Evolutionary conservation across 805 yeast genomes (phyloP).

Genomic region (Candida pseudofarinosa): DNA sequence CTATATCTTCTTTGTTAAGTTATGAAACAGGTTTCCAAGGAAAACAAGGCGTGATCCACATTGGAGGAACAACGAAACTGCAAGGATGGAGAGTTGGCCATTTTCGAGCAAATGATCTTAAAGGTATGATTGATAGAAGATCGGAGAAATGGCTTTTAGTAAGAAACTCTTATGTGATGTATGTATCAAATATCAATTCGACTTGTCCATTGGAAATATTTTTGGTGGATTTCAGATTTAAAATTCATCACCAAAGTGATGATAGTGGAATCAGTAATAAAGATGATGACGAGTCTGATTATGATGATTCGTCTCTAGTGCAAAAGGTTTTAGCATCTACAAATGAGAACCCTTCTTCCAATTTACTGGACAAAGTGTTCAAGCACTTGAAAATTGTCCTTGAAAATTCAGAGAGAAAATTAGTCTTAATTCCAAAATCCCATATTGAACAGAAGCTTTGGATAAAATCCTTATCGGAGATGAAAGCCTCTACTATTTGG

Average conservation of each 20-base stretch:
- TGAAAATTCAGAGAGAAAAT: conserved; percentile 73
- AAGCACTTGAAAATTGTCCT: conserved; percentile 51
- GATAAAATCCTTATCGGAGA: conserved; percentile 67
- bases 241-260: conserved; percentile 47
- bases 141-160: conserved; percentile 90
- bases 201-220: conserved; percentile 91
- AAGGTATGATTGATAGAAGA: conserved; percentile 86
- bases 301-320: conserved; percentile 36
- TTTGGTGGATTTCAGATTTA: conserved; percentile 75
- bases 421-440: conserved; percentile 68
- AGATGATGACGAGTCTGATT: conserved; percentile 41
- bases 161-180: conserved; percentile 77
- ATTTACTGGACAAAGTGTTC: conserved; percentile 43
- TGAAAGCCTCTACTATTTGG: conserved; percentile 72
- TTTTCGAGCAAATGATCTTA: conserved; percentile 69
- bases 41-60: conserved; percentile 81
- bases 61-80: conserved; percentile 76
- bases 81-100: conserved; percentile 98
- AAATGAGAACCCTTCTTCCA: conserved; percentile 18
- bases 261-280: conserved; percentile 12
- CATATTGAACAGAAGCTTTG: conserved; percentile 63
- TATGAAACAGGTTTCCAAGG: conserved; percentile 81
- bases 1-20: conserved; percentile 76
- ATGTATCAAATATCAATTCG: conserved; percentile 80
- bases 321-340: conserved; percentile 20